Evolutionary conservation across 1,139 yeast species (phyloP).

Genomic region (Candida glucosophila): DNA sequence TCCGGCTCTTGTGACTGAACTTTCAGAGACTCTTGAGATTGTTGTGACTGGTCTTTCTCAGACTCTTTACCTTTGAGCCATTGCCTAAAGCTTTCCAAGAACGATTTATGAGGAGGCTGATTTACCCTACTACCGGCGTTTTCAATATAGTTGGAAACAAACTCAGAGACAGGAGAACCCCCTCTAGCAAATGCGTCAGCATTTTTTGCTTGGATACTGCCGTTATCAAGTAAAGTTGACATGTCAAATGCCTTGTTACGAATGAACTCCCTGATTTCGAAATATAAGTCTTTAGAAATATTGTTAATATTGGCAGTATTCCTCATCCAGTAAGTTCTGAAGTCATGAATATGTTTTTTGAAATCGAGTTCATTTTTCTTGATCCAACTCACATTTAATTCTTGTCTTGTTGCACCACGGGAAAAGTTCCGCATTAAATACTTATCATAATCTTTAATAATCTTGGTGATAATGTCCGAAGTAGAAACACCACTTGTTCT

Average conservation of each 20-base stretch:
- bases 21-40: background rate
- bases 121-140: constrained; percentile 42
- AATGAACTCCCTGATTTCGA: constrained; percentile 72
- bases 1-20: background rate
- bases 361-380: constrained; percentile 93
- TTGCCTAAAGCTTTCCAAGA: constrained; percentile 56
- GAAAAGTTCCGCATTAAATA: constrained; percentile 95
- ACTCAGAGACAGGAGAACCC: constrained; percentile 49
- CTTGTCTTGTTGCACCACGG: constrained; percentile 94
- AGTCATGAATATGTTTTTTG: constrained; percentile 81
- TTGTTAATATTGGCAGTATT: constrained; percentile 62
- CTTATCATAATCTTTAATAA: constrained; percentile 92
- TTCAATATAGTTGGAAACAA: constrained; percentile 54
- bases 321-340: constrained; percentile 76
- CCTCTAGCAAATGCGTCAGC: constrained; percentile 22
- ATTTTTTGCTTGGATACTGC: constrained; percentile 17
- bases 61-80: constrained; percentile 46
- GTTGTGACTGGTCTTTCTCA: constrained; percentile 12
- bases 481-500: constrained; percentile 96
- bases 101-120: constrained; percentile 23
- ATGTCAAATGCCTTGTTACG: constrained; percentile 42
- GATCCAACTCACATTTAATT: constrained; percentile 92
- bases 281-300: constrained; percentile 72
- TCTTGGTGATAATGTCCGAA: constrained; percentile 89
- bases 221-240: constrained; percentile 20